These are phyloP conservation scores for Penicillium angulare DNA, from an alignment of 495 filamentous ascomycete genomes.

Conservation along the genomic window DNA sequence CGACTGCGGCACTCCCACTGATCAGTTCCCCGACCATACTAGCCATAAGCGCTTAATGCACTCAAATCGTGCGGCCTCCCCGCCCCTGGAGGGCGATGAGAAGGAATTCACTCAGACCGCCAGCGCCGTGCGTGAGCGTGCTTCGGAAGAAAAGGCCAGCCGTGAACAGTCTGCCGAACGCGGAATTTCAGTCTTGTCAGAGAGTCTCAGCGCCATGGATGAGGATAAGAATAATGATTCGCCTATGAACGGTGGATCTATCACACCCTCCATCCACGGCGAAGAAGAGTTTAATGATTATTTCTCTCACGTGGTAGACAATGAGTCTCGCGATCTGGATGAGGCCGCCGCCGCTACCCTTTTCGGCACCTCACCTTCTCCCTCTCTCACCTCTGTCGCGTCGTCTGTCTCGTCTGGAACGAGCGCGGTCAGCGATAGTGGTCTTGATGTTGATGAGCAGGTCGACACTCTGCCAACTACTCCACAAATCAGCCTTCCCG, in stretches of 20 bases:
- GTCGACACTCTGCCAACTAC: slow-evolving; percentile 18
- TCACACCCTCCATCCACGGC: slow-evolving; percentile 32
- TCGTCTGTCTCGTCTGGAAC: slow-evolving; percentile 51
- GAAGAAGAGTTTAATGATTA: slow-evolving; percentile 41
- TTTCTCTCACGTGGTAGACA: slow-evolving; percentile 35
- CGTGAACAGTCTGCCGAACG: slow-evolving; percentile 24
- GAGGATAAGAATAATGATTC: slow-evolving; percentile 33
- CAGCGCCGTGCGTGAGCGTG: slow-evolving; percentile 76
- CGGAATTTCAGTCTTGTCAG: slow-evolving; percentile 35
- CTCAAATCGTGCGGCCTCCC: slow-evolving; percentile 70
- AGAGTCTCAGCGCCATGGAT: slow-evolving; percentile 32
- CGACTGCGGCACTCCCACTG: slow-evolving; percentile 52
- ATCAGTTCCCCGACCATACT: slow-evolving; percentile 29
- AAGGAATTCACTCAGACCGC: slow-evolving; percentile 96
- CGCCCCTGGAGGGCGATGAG: slow-evolving; percentile 92
- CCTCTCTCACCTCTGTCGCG: slow-evolving; percentile 45
- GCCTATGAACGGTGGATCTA: slow-evolving; percentile 34
- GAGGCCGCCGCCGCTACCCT: slow-evolving; percentile 39
- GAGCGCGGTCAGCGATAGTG: slow-evolving; percentile 37
- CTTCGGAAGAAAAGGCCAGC: slow-evolving; percentile 51
- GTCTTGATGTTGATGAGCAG: slow-evolving; percentile 25
- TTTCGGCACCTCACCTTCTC: slow-evolving; percentile 47
- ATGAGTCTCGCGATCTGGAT: slow-evolving; percentile 29
- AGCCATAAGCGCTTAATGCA: slow-evolving; percentile 49
- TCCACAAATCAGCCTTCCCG: slow-evolving; percentile 38